Evolutionary conservation across 2,329 filamentous ascomycete genomes (phyloP).

Genomic region (Onygenales sp.): DNA sequence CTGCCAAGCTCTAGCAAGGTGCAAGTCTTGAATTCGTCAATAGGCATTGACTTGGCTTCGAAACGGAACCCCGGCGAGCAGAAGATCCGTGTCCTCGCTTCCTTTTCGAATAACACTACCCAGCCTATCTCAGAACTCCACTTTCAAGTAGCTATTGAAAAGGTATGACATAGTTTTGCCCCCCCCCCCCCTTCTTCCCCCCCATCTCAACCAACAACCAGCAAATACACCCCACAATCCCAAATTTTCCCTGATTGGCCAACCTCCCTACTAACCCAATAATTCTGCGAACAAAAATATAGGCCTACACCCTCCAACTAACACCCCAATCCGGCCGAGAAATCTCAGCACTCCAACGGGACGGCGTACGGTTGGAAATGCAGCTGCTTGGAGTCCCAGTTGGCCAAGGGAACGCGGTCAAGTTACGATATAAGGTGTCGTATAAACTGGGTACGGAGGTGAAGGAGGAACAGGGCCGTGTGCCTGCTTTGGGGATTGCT

Average conservation of each 20-base stretch:
- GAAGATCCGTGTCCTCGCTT: constrained; percentile 60
- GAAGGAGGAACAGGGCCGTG: constrained; percentile 75
- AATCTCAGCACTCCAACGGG: constrained; percentile 60
- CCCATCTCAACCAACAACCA: not conserved
- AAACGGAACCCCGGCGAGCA: constrained; percentile 46
- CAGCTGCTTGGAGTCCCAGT: constrained; percentile 64
- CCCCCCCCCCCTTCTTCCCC: not conserved
- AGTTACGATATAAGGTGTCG: constrained; percentile 79
- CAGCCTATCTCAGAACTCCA: constrained; percentile 69
- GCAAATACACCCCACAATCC: not conserved
- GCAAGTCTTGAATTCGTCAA: constrained; percentile 57
- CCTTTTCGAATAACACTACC: constrained; percentile 73
- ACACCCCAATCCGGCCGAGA: constrained; percentile 75
- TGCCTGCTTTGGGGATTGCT: constrained; percentile 66
- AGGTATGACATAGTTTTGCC: constrained; percentile 46
- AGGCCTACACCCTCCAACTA: constrained; percentile 74
- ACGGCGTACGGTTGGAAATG: constrained; percentile 75
- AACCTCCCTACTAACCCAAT: constrained; percentile 2
- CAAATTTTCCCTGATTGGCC: not conserved
- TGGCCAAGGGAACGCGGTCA: constrained; percentile 67
- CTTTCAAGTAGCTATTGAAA: constrained; percentile 88
- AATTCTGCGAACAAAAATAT: constrained; percentile 7
- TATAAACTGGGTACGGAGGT: constrained; percentile 58
- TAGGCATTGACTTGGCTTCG: constrained; percentile 67
- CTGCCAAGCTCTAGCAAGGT: constrained; percentile 55